These are phyloP conservation scores for Seiridium unicorne DNA, from an alignment of 2,329 filamentous ascomycete species.

Conservation along the genomic window DNA sequence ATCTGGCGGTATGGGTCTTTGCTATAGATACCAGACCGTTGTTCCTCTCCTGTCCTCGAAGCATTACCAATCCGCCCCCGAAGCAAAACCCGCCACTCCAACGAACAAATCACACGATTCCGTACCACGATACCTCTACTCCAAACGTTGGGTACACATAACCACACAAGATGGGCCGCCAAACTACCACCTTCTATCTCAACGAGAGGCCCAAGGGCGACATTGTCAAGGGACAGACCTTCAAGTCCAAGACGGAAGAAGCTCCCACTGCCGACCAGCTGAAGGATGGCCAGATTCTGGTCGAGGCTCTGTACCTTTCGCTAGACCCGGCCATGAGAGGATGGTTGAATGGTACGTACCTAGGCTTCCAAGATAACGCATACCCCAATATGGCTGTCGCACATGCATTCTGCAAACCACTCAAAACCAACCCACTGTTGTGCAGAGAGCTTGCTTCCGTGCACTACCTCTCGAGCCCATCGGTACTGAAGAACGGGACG, in stretches of 20 bases:
- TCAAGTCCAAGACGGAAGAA: constrained; percentile 49
- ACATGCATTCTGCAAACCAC: neutral
- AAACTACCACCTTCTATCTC: constrained; percentile 55
- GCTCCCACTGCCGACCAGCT: constrained; percentile 52
- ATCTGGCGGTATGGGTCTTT: too few relatives aligned
- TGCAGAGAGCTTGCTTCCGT: neutral
- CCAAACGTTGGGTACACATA: neutral
- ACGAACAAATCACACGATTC: neutral
- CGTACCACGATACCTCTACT: neutral
- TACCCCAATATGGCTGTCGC: neutral
- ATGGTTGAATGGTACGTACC: constrained; percentile 58
- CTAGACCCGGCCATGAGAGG: constrained; percentile 76
- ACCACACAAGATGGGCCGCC: constrained; percentile 34
- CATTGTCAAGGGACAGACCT: constrained; percentile 66
- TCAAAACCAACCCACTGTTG: neutral
- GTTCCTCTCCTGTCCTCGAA: too few relatives aligned
- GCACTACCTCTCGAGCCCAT: neutral
- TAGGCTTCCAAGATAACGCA: neutral
- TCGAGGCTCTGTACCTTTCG: constrained; percentile 62
- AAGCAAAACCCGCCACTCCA: neutral
- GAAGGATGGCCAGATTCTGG: constrained; percentile 63
- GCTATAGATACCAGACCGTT: too few relatives aligned
- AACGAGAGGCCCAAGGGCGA: constrained; percentile 59
- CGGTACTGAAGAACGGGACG: neutral
- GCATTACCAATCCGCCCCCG: too few relatives aligned